phyloP scores from a whole-genome alignment of 2,329 filamentous ascomycete species.

The Cladosporium sp. region DNA sequence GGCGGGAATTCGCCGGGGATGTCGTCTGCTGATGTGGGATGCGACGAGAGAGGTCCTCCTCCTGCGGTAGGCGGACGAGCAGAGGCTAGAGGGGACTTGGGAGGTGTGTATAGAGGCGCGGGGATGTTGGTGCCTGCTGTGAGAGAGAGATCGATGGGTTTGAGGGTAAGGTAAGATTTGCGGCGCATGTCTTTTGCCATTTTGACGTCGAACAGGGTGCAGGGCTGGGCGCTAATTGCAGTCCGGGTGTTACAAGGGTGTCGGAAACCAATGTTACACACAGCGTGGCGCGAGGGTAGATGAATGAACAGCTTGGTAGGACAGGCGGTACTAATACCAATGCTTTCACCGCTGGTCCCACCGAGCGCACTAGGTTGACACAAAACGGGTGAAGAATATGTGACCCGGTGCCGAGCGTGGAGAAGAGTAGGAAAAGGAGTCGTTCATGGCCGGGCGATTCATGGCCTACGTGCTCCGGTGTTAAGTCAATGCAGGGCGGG shows the following conservation, averaged over 20 bases:
- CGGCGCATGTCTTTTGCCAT: constrained; percentile 11
- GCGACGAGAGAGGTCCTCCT: constrained; percentile 32
- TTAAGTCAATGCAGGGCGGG: background rate
- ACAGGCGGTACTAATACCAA: background rate
- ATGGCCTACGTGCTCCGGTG: background rate
- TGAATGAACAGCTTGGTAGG: background rate
- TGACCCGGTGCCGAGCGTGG: background rate
- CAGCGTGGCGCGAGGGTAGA: background rate
- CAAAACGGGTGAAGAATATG: background rate
- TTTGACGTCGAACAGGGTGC: constrained; percentile 4
- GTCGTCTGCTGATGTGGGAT: constrained; percentile 28
- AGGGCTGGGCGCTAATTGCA: constrained; percentile 9
- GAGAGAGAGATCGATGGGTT: constrained; percentile 23
- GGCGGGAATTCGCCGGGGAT: constrained; percentile 21
- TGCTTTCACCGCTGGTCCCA: background rate
- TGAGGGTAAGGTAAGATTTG: constrained; percentile 21
- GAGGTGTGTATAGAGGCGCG: constrained; percentile 23
- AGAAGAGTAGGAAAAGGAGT: background rate
- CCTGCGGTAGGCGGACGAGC: constrained; percentile 28
- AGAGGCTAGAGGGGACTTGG: constrained; percentile 14
- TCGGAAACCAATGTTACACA: constrained; percentile 1
- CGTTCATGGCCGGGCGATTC: background rate
- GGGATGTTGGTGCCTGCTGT: constrained; percentile 26
- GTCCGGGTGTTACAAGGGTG: constrained; percentile 1
- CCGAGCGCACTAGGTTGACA: background rate